Conservation (phyloP, 345 rosid genomes). For the Eucalyptus shirleyi region DNA sequence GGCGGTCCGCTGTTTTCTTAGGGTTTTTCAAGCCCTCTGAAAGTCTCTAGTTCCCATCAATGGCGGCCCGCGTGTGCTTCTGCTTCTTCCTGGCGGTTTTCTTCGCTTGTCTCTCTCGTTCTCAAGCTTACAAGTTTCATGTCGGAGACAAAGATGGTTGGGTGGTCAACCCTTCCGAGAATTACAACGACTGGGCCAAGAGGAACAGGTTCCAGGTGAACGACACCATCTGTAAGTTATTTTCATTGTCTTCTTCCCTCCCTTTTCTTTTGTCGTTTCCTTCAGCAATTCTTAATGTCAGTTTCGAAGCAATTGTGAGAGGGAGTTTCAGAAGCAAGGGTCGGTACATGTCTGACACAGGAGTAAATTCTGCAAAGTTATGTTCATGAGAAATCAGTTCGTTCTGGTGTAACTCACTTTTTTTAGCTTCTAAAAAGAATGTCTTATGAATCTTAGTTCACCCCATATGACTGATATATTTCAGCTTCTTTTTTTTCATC, state of each 20-base stretch:
- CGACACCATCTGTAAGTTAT: constrained; percentile 43
- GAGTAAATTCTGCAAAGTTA: not conserved
- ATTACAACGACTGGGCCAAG: constrained; percentile 41
- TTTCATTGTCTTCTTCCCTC: not conserved
- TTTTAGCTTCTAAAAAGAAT: not conserved
- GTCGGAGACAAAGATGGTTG: constrained; percentile 66
- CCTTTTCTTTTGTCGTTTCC: not conserved
- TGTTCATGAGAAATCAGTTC: too few relatives aligned
- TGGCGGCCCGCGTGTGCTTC: not conserved
- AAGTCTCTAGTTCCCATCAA: not conserved
- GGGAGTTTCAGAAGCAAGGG: not conserved
- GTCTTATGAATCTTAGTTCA: not conserved
- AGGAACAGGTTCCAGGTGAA: constrained; percentile 43
- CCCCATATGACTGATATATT: not conserved
- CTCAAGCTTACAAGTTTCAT: constrained; percentile 20
- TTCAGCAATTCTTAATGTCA: not conserved
- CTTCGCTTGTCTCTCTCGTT: not conserved
- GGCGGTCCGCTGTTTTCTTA: not conserved
- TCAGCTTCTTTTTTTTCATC: not conserved
- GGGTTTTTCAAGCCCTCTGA: not conserved
- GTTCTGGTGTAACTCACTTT: too few relatives aligned
- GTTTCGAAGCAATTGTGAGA: not conserved
- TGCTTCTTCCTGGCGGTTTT: not conserved
- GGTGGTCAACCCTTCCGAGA: constrained; percentile 28
- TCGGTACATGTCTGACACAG: not conserved